Conservation (phyloP, 2,329 filamentous ascomycete species). For the Xylaria sp. region DNA sequence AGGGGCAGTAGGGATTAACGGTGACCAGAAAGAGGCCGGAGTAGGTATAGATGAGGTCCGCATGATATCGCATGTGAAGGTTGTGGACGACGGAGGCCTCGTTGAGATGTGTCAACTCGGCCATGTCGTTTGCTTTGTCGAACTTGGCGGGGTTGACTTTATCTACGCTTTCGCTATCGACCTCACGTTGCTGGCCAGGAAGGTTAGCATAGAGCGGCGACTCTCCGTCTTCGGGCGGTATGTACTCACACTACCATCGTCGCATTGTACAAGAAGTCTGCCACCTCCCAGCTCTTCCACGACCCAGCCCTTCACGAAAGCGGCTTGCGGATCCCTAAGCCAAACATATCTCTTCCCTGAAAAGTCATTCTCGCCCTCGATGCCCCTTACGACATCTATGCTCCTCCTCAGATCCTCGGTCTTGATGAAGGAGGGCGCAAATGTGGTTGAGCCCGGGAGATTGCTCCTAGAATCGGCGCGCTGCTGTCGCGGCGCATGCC, state of each 20-base stretch:
- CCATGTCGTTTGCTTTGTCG: slow-evolving; percentile 99
- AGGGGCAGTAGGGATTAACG: slow-evolving; percentile 93
- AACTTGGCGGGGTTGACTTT: slow-evolving; percentile 99
- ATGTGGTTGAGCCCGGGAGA: slow-evolving; percentile 78
- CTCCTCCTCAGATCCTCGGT: slow-evolving; percentile 75
- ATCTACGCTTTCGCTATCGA: slow-evolving; percentile 87
- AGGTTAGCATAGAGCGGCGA: slow-evolving; percentile 19
- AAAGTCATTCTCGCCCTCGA: slow-evolving; percentile 98
- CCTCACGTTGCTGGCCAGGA: slow-evolving; percentile 77
- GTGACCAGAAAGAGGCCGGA: slow-evolving; percentile 97
- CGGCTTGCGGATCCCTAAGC: slow-evolving; percentile 86
- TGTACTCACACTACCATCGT: slow-evolving; percentile 82
- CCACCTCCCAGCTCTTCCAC: slow-evolving; percentile 79
- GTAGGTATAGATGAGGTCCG: slow-evolving; percentile 98
- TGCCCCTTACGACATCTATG: slow-evolving; percentile 70
- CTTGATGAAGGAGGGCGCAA: slow-evolving; percentile 96
- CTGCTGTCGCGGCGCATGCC: slow-evolving; percentile 52
- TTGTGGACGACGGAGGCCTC: slow-evolving; percentile 98
- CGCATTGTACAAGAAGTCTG: slow-evolving; percentile 86
- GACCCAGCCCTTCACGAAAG: slow-evolving; percentile 93
- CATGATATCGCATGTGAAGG: slow-evolving; percentile 91
- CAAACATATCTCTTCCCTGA: slow-evolving; percentile 98
- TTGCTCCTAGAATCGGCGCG: slow-evolving; percentile 72
- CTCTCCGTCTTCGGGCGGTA: slow-evolving; percentile 30
- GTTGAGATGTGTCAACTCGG: slow-evolving; percentile 96